These are phyloP conservation scores for Porodaedalea pini DNA, from an alignment of 1,284 basidiomycete species.

Conservation along the genomic window DNA sequence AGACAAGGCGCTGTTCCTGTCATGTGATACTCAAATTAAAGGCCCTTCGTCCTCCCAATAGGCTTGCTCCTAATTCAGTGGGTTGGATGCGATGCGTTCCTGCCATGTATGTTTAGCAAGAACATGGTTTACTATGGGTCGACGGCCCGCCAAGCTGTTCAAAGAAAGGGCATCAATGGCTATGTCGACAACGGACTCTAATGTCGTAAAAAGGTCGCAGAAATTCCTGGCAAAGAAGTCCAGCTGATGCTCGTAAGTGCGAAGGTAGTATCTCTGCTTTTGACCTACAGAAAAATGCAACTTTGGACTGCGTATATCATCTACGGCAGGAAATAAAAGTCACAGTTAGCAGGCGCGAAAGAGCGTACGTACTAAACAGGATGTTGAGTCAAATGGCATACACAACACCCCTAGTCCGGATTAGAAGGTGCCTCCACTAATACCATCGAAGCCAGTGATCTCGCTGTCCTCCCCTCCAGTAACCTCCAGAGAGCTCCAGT, in stretches of 20 bases:
- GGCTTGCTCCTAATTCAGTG: not conserved
- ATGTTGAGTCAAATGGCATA: no score
- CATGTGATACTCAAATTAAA: not conserved
- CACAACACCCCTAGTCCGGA: not conserved
- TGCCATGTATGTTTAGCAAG: not conserved
- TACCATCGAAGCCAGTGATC: slow-evolving; percentile 33
- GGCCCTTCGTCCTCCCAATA: not conserved
- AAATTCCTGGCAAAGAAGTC: no score
- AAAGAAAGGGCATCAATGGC: no score
- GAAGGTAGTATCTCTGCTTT: no score
- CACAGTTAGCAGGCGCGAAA: no score
- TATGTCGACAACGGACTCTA: no score
- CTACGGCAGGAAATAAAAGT: no score
- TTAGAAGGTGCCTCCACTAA: not conserved
- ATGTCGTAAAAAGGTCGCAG: no score
- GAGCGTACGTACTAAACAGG: no score
- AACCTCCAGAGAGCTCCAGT: slow-evolving; percentile 46
- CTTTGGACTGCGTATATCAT: no score
- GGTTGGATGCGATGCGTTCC: not conserved
- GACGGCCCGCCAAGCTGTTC: not conserved
- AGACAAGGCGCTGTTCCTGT: slow-evolving; percentile 19
- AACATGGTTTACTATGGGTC: not conserved
- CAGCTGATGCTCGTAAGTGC: no score
- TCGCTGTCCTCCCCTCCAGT: slow-evolving; percentile 41
- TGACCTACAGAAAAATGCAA: no score